phyloP scores from a whole-genome alignment of 257 asterid species.

The Solanum piurae region DNA sequence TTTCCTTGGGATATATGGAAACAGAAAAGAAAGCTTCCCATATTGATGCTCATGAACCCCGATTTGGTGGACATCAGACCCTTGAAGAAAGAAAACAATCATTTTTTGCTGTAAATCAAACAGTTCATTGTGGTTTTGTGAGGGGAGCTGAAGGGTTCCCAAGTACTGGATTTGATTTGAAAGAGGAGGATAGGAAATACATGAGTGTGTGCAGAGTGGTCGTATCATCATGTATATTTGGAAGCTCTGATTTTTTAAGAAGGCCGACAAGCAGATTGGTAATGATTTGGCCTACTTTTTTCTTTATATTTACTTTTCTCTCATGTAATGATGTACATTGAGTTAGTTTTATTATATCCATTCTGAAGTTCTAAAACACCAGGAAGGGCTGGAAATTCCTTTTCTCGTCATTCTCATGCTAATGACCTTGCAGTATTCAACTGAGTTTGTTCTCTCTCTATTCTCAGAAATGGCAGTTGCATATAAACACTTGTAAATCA shows the following conservation, averaged over 20 bases:
- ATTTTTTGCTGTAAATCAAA: constrained; percentile 56
- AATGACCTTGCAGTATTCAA: neutral
- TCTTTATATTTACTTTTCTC: neutral
- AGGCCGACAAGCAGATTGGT: constrained; percentile 90
- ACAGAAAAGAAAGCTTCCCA: constrained; percentile 35
- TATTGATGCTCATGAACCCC: constrained; percentile 25
- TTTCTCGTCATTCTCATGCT: neutral
- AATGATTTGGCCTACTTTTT: constrained; percentile 1
- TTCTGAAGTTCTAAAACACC: neutral
- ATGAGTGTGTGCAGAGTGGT: constrained; percentile 52
- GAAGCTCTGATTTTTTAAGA: constrained; percentile 84
- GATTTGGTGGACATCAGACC: constrained; percentile 86
- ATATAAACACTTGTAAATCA: neutral
- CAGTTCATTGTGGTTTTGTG: constrained; percentile 87
- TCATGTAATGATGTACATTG: neutral
- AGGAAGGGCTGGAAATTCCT: neutral
- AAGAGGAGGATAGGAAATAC: constrained; percentile 47
- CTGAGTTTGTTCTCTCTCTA: neutral
- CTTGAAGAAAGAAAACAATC: constrained; percentile 65
- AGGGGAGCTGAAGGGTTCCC: constrained; percentile 40
- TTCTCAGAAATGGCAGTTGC: neutral
- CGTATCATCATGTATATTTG: constrained; percentile 90
- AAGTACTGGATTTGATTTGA: constrained; percentile 76
- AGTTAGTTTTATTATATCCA: neutral
- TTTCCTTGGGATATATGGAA: constrained; percentile 58